Base-by-base conservation (phyloP, 306 rosid species). In the Ammopiptanthus mongolicus region DNA sequence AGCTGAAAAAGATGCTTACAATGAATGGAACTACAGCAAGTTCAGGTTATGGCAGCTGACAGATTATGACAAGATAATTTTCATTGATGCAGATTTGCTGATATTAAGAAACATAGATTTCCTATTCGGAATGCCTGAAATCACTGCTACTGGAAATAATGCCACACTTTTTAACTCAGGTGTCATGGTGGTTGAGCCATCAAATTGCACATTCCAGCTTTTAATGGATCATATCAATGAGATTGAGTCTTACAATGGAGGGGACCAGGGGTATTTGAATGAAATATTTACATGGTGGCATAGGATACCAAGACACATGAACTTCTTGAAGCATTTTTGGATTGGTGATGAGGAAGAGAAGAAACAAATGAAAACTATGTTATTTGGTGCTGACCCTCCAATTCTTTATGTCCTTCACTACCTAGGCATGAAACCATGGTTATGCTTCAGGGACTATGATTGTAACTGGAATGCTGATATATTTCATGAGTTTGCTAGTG, bases 221-320 rank as follows among this genome's bases (percentile, higher is more conserved):
- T 79, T 95, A 52, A 92, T 92, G 96, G 91, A 91, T 77, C 90
- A 95, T 63, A 87, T 95, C 1, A 70, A 90, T 42, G 97, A 91
- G 85, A 84, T 95, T 29, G 93, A 88, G 22, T 91, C 98, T 68
- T 95, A 95, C 84, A 95, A 95, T 44, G 98, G 98, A 48, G 98
- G 98, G 23, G 98, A 95, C 74, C 97, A 95, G 47, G 98, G 98
- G 47, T 91, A 91, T 71, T 37, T 95, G 63, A 95, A 91, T 57
- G 98, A 95, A 72, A 84, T 95, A 44, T 95, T 91, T 60, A 91
- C 98, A 36, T 90, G 97, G 97, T 91, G 98, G 98, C 98, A 95
- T 44, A 88, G 98, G 73, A 91, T 95, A 51, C 98, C 98, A 21
- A 91, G 87, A 25, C 98, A 90, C 86, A 87, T 91, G 97, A 94